These are phyloP conservation scores for Hypoxylon sp. DNA, from an alignment of 2,329 filamentous ascomycete species.

Conservation along the genomic window DNA sequence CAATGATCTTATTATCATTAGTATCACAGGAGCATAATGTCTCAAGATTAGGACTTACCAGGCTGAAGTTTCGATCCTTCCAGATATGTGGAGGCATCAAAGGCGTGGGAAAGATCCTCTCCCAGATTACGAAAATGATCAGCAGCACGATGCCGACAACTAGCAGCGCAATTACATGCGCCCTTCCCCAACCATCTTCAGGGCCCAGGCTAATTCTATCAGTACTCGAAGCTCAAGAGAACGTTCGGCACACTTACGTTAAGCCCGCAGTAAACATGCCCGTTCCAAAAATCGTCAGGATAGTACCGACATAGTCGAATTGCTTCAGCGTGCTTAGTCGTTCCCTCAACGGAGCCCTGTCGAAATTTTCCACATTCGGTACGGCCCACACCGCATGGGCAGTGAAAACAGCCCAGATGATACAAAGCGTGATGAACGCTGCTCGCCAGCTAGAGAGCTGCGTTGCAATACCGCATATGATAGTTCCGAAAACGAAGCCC, in stretches of 20 bases:
- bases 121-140: constrained; percentile 72
- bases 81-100: constrained; percentile 70
- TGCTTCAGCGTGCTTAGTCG: constrained; percentile 61
- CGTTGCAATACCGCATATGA: constrained; percentile 74
- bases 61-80: constrained; percentile 74
- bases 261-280: constrained; percentile 75
- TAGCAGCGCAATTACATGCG: constrained; percentile 74
- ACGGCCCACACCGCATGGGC: constrained; percentile 73
- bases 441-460: constrained; percentile 75
- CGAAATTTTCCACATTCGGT: constrained; percentile 66
- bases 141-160: constrained; percentile 72
- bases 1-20: constrained; percentile 62
- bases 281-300: constrained; percentile 74
- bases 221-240: constrained; percentile 17
- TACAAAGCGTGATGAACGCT: constrained; percentile 72
- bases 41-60: constrained; percentile 60
- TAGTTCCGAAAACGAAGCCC: constrained; percentile 61
- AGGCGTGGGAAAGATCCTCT: constrained; percentile 65
- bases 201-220: constrained; percentile 62
- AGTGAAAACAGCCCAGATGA: constrained; percentile 74
- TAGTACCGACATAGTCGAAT: constrained; percentile 73
- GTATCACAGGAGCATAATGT: constrained; percentile 12
- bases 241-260: constrained; percentile 60
- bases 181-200: constrained; percentile 72
- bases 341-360: constrained; percentile 57